A percentile compares a stretch with the other conserved stretches of the same genome.
Evolutionary conservation across 352 stramenopile species (phyloP).

Genomic region (Globisporangium cylindrosporum): DNA sequence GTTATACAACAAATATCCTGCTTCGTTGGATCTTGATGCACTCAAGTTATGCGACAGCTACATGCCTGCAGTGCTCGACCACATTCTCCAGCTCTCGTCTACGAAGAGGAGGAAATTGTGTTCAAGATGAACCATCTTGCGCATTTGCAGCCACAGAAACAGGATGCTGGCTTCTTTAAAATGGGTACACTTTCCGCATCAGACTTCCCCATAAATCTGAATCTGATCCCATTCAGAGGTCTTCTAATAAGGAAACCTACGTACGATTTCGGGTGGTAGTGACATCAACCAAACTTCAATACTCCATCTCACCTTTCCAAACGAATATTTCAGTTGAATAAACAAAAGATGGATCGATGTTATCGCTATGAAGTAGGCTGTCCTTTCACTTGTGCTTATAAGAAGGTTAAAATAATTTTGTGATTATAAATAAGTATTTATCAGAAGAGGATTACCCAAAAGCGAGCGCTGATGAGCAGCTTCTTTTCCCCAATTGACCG

Average conservation of each 20-base stretch:
- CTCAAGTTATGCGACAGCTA: neutral
- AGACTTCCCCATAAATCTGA: neutral
- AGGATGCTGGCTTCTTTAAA: no score
- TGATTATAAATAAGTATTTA: neutral
- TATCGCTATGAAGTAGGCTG: no score
- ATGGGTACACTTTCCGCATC: neutral
- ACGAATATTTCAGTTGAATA: neutral
- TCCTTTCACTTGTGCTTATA: neutral
- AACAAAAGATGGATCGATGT: neutral
- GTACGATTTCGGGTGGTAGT: neutral
- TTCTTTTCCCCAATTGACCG: neutral
- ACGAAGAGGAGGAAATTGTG: neutral
- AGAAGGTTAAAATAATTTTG: neutral
- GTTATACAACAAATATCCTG: neutral
- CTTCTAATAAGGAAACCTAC: neutral
- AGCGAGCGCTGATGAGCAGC: constrained; percentile 1
- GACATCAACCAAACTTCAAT: neutral
- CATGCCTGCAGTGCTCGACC: neutral
- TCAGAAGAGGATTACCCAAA: neutral
- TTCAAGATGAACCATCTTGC: neutral
- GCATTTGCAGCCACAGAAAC: neutral
- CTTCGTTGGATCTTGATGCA: neutral
- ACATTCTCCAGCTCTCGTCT: neutral
- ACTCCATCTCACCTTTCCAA: neutral
- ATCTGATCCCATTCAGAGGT: neutral